Evolutionary conservation across 1,284 basidiomycete genomes (phyloP), one percentile per base, ranked within the genome.

Genomic region (Salmacisia buchloeana): DNA sequence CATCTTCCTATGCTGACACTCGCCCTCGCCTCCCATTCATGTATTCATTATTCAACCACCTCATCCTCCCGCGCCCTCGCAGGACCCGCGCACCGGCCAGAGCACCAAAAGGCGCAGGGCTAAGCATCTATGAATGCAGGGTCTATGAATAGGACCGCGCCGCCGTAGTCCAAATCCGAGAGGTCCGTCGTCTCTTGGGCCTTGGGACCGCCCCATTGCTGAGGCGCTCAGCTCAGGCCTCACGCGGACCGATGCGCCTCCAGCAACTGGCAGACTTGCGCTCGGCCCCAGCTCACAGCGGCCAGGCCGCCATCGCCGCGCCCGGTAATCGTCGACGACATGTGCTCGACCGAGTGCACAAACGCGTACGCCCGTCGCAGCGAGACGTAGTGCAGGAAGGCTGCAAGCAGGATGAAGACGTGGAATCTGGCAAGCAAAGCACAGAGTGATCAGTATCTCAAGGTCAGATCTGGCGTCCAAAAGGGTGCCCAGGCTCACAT

Each of bases 341-440:
- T 29, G 23, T 60, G 59, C 58, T 76, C 73, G 21, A 78, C 70
- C 2, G 75, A 71, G 63, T 78, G 76, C 77, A 76, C 78, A 34
- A 78, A 78, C 3, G 66, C 65, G 43, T 78, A 78, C 10, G 71
- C 70, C 7, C 70, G 63, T 7, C 76, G 62, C 15, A 79, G 58
- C 0, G 63, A 64, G 10, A 76, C 49, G 81, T 90, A 92, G 78
- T 92, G 90, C 38, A 86, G 84, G 66, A 89, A 82, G 12, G 89
- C 90, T 1, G 90, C 92, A 27, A 86, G 79, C 52, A 94, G 83
- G 29, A 94, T 91, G 75, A 86, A 88, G 69, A 86, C 76, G 77
- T 94, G 92, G 81, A 96, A 94, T 74, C 64, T 65, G 64, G 23
- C 10, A 21, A 25, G 45, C 35, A 39, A 58, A 38, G 21, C n/a